phyloP scores from a whole-genome alignment of 345 rosid genomes.

The Excoecaria agallocha region DNA sequence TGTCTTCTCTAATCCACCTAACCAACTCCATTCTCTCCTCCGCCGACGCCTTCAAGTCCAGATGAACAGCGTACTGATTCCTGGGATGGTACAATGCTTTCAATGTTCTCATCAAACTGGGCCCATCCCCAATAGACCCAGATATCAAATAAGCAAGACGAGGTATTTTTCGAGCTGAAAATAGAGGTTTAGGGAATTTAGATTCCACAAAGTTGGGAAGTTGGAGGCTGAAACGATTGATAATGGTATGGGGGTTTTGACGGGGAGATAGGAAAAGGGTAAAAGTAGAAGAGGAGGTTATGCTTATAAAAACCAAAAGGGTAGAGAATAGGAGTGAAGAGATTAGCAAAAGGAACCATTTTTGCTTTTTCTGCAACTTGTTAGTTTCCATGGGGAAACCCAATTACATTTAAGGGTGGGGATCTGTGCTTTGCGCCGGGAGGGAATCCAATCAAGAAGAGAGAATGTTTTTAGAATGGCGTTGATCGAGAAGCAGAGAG shows the following conservation, averaged over 20 bases:
- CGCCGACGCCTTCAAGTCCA: slow-evolving; percentile 74
- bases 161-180: slow-evolving; percentile 40
- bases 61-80: slow-evolving; percentile 72
- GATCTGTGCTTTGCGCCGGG: slow-evolving; percentile 1
- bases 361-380: slow-evolving; percentile 39
- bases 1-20: slow-evolving; percentile 50
- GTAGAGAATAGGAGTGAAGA: slow-evolving; percentile 45
- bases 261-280: slow-evolving; percentile 26
- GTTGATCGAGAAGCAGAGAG: no score
- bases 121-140: slow-evolving; percentile 75
- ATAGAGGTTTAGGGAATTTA: slow-evolving; percentile 25
- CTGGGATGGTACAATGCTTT: slow-evolving; percentile 86
- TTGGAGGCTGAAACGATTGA: background rate
- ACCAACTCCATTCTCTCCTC: slow-evolving; percentile 73
- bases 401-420: background rate
- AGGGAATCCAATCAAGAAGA: no score
- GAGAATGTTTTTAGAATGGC: no score
- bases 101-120: slow-evolving; percentile 63
- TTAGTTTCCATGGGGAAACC: slow-evolving; percentile 14
- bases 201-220: slow-evolving; percentile 53
- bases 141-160: slow-evolving; percentile 73
- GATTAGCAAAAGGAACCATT: slow-evolving; percentile 43
- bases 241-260: background rate
- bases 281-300: slow-evolving; percentile 33
- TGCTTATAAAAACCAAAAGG: slow-evolving; percentile 31